Base-by-base conservation (phyloP, 1,284 basidiomycete genomes). In the Somion occarium region DNA sequence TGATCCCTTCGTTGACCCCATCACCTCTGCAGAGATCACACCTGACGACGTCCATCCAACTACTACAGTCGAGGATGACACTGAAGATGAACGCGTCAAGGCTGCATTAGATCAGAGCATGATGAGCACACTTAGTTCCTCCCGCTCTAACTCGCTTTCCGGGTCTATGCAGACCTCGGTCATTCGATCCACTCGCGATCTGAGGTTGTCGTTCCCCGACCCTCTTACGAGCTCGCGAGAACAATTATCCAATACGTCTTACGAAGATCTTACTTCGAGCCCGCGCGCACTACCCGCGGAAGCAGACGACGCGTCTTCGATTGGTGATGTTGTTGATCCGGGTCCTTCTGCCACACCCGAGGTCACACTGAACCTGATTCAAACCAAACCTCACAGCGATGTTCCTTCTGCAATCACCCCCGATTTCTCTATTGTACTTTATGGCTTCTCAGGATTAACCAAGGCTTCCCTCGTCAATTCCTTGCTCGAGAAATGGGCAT, bases 41-140 rank as follows among this genome's bases (percentile, higher is more conserved):
- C 56, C 60, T 53, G 64, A 64, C 46, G 61, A 63, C 46, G 58
- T 60, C 37, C 60, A 61, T 19, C 52, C 55, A 49, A 59, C 55
- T 59, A 64, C 64, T 55, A 47, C 59, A 50, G 60, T 57, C 9
- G 60, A 64, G 20, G 64, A 64, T 44, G 70, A 73, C 52, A 62
- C 64, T 15, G 69, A 69, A 48, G 86, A 88, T 63, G 85, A 89
- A 58, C 73, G 76, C 45, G 79, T 88, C 60, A 82, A 78, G 58
- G 83, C 81, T 58, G 86, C 78, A 15, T 76, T 88, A 53, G 84
- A 88, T 65, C 85, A 88, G 68, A 89, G 85, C 68, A 77, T 89
- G 71, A 75, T 85, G 62, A 84, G 86, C 66, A 88, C 85, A 15
- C 73, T 88, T 54, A 83, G 78, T 68, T 74, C 79, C 46, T 87